These are phyloP conservation scores for Termitomyces eurrhizus DNA, from an alignment of 768 basidiomycete genomes.

Conservation along the genomic window DNA sequence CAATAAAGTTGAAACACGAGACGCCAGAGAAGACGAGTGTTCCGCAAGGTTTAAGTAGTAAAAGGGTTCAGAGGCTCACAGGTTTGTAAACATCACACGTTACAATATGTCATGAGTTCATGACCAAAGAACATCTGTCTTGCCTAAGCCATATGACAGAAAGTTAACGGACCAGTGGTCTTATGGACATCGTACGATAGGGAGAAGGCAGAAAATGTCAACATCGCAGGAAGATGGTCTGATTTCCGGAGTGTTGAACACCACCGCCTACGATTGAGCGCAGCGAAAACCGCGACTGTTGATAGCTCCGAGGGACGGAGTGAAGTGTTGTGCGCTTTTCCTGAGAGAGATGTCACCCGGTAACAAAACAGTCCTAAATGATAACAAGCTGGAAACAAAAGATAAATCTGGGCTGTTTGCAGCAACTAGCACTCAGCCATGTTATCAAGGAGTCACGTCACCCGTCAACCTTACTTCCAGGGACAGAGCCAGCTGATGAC, in stretches of 20 bases:
- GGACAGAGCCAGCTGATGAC: neutral
- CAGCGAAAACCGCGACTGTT: neutral
- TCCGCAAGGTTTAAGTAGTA: neutral
- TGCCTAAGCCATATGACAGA: neutral
- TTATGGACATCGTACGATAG: constrained; percentile 4
- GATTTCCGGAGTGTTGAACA: constrained; percentile 5
- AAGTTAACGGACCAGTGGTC: neutral
- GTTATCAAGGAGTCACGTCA: neutral
- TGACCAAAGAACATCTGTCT: neutral
- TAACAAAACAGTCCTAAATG: neutral
- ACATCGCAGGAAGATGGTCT: constrained; percentile 7
- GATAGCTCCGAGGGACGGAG: neutral
- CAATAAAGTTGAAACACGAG: neutral
- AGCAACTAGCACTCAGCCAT: neutral
- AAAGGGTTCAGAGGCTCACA: neutral
- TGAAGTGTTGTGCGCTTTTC: neutral
- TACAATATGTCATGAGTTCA: constrained; percentile 7
- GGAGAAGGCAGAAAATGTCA: constrained; percentile 3
- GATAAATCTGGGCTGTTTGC: neutral
- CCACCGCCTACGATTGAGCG: neutral
- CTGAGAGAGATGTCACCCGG: neutral
- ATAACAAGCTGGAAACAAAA: neutral
- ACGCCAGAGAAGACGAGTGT: neutral
- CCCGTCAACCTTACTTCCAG: neutral
- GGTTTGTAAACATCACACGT: constrained; percentile 3